Evolutionary conservation across 2,329 filamentous ascomycete genomes (phyloP), one percentile per base, ranked within the genome.

Genomic region (Aspergillus fumigatus): DNA sequence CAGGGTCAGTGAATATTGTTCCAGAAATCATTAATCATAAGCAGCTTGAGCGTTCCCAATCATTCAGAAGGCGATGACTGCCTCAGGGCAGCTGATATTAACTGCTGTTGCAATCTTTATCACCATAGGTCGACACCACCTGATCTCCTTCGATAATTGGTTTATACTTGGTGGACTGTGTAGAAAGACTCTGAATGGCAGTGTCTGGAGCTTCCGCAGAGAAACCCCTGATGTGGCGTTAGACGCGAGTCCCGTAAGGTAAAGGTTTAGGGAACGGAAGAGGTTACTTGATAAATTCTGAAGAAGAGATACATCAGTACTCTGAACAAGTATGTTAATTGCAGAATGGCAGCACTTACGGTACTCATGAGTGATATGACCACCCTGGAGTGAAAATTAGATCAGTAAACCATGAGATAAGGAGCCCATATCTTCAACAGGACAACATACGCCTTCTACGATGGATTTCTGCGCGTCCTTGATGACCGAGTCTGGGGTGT

Each of bases 361-460:
- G 73, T 90, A 94, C 67, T 87, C 83, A 76, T 95, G 90, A 23
- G 88, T 94, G 65, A 96, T 90, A 51, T 83, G 75, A 41, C 90
- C 90, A 51, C 89, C 81, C 79, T 83, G 64, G 2, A 52, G 41
- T 17, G 32, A 43, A 26, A 49, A 41, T 21, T 53, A 58, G 53
- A 58, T 67, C 40, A 68, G 61, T 55, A 29, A 50, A 52, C 40
- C 23, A 55, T 32, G 19, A 23, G 35, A 47, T 21, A 17, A 9
- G 7, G 32, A 10, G 7, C 26, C 29, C 9, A 26, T 23, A 51
- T 10, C 48, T 52, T 35, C 52, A 40, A 49, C 26, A 47, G 40
- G 19, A 51, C 21, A 51, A 62, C 79, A 61, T 73, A 82, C 89
- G 41, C 86, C 86, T 48, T 86, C 79, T 52, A 80, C 75, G 65